Evolutionary conservation across 108 stramenopile species (phyloP).

Genomic region (Cyclotella atomus): DNA sequence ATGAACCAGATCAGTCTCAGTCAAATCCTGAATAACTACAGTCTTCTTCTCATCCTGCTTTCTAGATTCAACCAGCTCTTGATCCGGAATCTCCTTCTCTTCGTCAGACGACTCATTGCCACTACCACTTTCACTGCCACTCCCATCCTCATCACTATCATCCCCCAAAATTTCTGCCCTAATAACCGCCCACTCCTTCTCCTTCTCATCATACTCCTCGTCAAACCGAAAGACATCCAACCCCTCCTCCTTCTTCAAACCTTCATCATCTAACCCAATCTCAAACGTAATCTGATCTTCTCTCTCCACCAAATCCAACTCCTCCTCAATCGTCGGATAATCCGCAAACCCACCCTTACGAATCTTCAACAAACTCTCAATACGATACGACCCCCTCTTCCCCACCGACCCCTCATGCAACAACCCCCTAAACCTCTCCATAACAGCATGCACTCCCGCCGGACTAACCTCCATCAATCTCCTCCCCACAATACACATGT

Average conservation of each 20-base stretch:
- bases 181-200: constrained; percentile 89
- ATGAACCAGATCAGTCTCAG: constrained; percentile 94
- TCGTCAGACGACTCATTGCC: constrained; percentile 59
- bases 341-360: constrained; percentile 88
- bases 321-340: constrained; percentile 74
- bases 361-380: constrained; percentile 89
- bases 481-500: constrained; percentile 89
- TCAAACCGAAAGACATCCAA: constrained; percentile 88
- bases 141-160: constrained; percentile 64
- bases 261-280: constrained; percentile 92
- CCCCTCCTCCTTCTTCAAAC: constrained; percentile 84
- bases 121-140: constrained; percentile 45
- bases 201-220: constrained; percentile 84
- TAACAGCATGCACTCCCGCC: constrained; percentile 93
- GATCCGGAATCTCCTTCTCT: constrained; percentile 56
- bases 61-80: constrained; percentile 11
- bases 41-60: constrained; percentile 39
- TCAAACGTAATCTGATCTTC: constrained; percentile 99
- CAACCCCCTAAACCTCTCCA: constrained; percentile 94
- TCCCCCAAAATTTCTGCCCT: constrained; percentile 93
- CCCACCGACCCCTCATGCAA: constrained; percentile 90
- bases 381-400: constrained; percentile 93
- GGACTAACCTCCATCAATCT: constrained; percentile 87
- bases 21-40: constrained; percentile 74
- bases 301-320: constrained; percentile 96